These are phyloP conservation scores for Naumovozyma dairenensis DNA, from an alignment of 805 yeast species.

Conservation along the genomic window DNA sequence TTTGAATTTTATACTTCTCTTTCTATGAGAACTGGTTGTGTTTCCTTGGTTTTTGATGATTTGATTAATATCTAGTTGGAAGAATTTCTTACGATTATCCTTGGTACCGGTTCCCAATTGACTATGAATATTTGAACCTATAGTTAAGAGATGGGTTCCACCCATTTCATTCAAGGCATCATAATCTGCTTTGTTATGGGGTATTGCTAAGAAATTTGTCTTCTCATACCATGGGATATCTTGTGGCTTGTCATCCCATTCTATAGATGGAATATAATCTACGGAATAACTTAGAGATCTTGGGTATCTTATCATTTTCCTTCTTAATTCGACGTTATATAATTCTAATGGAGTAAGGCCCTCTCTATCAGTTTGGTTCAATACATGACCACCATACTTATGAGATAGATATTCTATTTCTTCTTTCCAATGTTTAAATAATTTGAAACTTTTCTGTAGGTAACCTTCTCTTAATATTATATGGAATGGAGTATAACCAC, in stretches of 20 bases:
- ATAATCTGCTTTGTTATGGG: constrained; percentile 1
- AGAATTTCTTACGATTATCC: constrained; percentile 38
- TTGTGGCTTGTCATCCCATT: constrained; percentile 3
- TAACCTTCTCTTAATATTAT: constrained; percentile 36
- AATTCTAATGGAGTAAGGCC: constrained; percentile 67
- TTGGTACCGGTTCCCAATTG: constrained; percentile 61
- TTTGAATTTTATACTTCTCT: constrained; percentile 40
- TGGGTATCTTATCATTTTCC: constrained; percentile 7
- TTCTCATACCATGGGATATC: constrained; percentile 1
- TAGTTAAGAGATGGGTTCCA: constrained; percentile 48
- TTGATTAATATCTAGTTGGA: constrained; percentile 30
- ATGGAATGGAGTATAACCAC: constrained; percentile 76
- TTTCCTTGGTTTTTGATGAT: constrained; percentile 9
- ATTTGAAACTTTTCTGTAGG: constrained; percentile 22
- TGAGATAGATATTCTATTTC: constrained; percentile 15
- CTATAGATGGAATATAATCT: neutral
- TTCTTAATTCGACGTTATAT: constrained; percentile 20
- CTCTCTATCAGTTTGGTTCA: constrained; percentile 54
- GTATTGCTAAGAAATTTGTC: constrained; percentile 5
- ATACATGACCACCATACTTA: constrained; percentile 18
- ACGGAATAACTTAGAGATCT: constrained; percentile 1
- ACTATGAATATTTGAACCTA: constrained; percentile 54
- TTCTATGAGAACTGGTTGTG: constrained; percentile 4
- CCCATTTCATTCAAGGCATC: constrained; percentile 29
- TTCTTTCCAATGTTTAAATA: constrained; percentile 22